phyloP scores from a whole-genome alignment of 2,329 filamentous ascomycete species.

The Phialophora tarda region DNA sequence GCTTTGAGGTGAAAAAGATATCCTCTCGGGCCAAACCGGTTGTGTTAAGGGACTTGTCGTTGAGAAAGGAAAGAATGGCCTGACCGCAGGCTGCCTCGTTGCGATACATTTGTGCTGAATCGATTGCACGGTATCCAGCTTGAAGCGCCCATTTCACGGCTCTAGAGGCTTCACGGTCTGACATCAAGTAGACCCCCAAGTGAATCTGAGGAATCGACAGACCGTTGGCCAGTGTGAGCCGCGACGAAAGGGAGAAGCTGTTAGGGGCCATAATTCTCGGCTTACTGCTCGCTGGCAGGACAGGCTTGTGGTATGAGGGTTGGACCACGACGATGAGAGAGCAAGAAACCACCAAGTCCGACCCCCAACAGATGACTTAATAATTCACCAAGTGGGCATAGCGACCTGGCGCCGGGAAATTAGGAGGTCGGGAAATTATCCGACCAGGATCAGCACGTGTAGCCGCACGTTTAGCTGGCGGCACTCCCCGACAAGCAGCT shows the following conservation, averaged over 20 bases:
- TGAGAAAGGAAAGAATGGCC: conserved; percentile 66
- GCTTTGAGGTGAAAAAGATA: conserved; percentile 80
- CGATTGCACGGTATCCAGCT: conserved; percentile 51
- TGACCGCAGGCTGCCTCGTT: conserved; percentile 74
- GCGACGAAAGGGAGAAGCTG: conserved; percentile 36
- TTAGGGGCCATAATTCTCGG: conserved; percentile 33
- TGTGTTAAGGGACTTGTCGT: conserved; percentile 52
- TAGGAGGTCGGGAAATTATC: background rate
- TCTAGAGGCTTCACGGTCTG: conserved; percentile 62
- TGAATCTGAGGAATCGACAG: conserved; percentile 72
- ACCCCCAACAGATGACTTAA: background rate
- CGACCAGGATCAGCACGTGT: background rate
- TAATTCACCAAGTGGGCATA: background rate
- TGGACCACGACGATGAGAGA: background rate
- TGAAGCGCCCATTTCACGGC: conserved; percentile 65
- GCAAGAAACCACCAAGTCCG: background rate
- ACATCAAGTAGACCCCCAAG: conserved; percentile 75
- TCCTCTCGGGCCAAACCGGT: conserved; percentile 66
- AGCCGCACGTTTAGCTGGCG: background rate
- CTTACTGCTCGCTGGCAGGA: background rate
- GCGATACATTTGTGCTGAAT: conserved; percentile 68
- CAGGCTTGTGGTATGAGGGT: background rate
- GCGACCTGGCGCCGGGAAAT: conserved; percentile 1
- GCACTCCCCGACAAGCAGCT: background rate
- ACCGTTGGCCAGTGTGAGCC: conserved; percentile 66